Percentiles rank a stretch among this genome's conserved stretches.
Evolutionary conservation across 2,329 filamentous ascomycete genomes (phyloP).

Genomic region (Cryphonectria parasitica): DNA sequence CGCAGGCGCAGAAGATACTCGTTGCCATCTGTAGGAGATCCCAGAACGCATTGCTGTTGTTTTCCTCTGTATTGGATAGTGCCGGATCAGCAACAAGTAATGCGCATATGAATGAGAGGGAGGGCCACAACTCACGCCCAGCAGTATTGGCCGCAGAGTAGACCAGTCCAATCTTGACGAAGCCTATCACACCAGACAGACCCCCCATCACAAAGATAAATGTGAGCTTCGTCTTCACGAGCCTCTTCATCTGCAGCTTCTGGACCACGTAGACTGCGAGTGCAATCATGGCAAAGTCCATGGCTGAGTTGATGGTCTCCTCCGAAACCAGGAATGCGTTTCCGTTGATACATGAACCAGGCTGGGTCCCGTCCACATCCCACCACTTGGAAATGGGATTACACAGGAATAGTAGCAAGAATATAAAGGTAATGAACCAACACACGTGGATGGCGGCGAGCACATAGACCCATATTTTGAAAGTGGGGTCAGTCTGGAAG

Average conservation of each 20-base stretch:
- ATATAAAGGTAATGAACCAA: conserved; percentile 28
- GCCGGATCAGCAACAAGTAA: too few relatives aligned
- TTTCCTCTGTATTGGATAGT: conserved; percentile 1
- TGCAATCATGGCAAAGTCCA: conserved; percentile 32
- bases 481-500: conserved; percentile 30
- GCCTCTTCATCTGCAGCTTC: conserved; percentile 21
- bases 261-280: conserved; percentile 30
- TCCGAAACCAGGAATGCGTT: conserved; percentile 21
- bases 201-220: conserved; percentile 31
- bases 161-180: conserved; percentile 30
- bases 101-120: too few relatives aligned
- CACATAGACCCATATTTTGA: conserved; percentile 26
- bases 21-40: conserved; percentile 23
- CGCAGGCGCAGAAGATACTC: conserved; percentile 26
- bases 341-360: conserved; percentile 24
- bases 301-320: conserved; percentile 31
- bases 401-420: conserved; percentile 29
- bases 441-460: conserved; percentile 28
- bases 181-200: conserved; percentile 32
- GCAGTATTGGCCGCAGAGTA: conserved; percentile 8
- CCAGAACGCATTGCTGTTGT: conserved; percentile 17
- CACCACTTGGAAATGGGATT: conserved; percentile 29
- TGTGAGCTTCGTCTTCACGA: conserved; percentile 29
- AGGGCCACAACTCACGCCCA: neutral
- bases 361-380: conserved; percentile 13